Conservation (phyloP, 2,329 filamentous ascomycete genomes). For the Xylaria sp. region DNA sequence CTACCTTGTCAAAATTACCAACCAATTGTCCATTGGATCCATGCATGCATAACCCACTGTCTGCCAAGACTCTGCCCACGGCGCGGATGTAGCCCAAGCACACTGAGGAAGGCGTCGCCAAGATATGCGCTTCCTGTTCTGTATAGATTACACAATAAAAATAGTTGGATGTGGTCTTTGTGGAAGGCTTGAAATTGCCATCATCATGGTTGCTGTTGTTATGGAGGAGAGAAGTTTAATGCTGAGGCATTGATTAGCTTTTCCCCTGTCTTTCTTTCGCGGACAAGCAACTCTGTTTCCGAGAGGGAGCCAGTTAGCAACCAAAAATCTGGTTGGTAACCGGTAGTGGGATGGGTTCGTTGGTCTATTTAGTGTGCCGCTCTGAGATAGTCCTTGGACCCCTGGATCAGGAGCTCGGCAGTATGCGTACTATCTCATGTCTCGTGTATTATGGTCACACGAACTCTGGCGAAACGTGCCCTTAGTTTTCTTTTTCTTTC, state of each 20-base stretch:
- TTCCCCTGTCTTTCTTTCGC: background rate
- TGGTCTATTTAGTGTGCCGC: background rate
- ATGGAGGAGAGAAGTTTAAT: too few species aligned
- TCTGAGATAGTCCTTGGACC: background rate
- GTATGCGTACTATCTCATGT: background rate
- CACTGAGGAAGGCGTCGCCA: background rate
- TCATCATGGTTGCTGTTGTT: background rate
- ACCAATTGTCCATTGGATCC: background rate
- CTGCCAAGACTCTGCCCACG: background rate
- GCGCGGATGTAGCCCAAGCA: background rate
- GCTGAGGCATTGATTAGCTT: background rate
- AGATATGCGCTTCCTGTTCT: background rate
- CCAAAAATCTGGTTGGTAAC: background rate
- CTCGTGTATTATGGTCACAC: background rate
- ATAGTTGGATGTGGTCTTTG: background rate
- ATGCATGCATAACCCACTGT: background rate
- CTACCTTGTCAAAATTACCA: background rate
- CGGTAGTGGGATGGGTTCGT: background rate
- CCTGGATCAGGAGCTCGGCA: background rate
- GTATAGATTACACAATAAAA: background rate
- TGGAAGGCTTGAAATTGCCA: too few species aligned
- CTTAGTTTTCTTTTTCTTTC: background rate
- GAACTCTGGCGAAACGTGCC: background rate
- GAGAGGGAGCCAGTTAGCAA: too few species aligned
- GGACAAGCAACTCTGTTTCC: too few species aligned